Base-by-base conservation (phyloP, 2,329 filamentous ascomycete species). In the Hymenoscyphus albidus region DNA sequence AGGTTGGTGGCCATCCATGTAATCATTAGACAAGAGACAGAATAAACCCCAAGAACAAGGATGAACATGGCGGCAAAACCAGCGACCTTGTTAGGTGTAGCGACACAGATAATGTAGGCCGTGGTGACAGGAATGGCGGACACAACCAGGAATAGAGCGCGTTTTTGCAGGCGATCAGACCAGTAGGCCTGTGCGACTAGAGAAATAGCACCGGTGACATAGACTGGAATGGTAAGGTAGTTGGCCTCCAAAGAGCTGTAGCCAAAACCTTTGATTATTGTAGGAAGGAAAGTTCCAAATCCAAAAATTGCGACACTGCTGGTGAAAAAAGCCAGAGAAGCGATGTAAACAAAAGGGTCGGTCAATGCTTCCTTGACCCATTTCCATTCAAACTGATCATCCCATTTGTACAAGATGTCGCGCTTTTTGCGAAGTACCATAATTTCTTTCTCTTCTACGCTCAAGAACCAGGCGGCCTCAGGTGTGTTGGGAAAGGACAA, bases 261-360 rank as follows among this genome's bases (percentile, higher is more conserved):
- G 3, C 83, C 82, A 72, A 84, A 80, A 48, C 77, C 77, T 44
- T 77, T 75, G 61, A 86, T 77, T 66, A 86, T 85, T 4, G 80
- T 79, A 1, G 84, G 84, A 12, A 85, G 74, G 69, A 86, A 85
- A 10, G 82, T 85, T 67, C 78, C 81, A 73, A 85, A 85, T 22
- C 82, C 83, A 68, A 59, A 59, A 14, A 59, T 38, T 22, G 57
- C 32, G 38, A 59, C 38, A 59, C 32, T 22, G n/a, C 27, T 35
- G 38, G 32, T 22, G 57, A 59, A 59, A 32, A 59, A 40, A 32
- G 57, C 31, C 10, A 59, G 12, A 22, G 32, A 14, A 22, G 32
- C 57, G 5, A 59, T 14, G 18, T 59, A 59, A 18, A 59, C 38
- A 22, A 59, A 59, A 32, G 57, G 57, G 22, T 59, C 57, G 12